Base-by-base conservation (phyloP, 2,329 filamentous ascomycete species). In the Dendrostoma leiphaemia region DNA sequence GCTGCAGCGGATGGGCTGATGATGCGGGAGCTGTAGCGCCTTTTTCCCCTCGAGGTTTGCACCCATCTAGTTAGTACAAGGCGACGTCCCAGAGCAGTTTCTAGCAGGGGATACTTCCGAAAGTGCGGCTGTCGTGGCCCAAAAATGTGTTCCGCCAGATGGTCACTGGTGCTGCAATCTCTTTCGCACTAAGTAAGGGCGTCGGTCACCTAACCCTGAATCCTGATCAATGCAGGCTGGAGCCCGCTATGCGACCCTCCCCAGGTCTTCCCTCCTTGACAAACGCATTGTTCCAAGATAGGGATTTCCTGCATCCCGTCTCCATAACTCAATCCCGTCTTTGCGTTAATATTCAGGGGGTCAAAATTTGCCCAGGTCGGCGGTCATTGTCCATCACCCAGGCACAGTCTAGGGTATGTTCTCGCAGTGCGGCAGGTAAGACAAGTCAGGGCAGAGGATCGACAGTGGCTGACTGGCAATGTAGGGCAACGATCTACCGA, bases 401-500 rank as follows among this genome's bases (percentile, higher is more conserved):
- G n/a, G n/a, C n/a, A n/a, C n/a, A n/a, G n/a, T n/a, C n/a, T n/a
- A 45, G 41, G 3, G 41, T 6, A 19, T 26, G 12, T 29, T 21
- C 40, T 21, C 21, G 3, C 12, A 12, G 21, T 24, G 12, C 12
- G 21, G 26, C 23, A 41, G 21, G 13, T 12, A n/a, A n/a, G 38
- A n/a, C 13, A 9, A 17, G 21, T 15, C 38, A n/a, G 37, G 37
- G 37, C 37, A 24, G 13, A 40, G 2, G 6, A 6, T 5, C 13
- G 8, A 24, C 21, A 13, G 26, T n/a, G 21, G 38, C 19, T 15
- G 38, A 26, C 21, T 3, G 21, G 38, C 38, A 15, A 17, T 15
- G 41, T 24, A 45, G 26, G 41, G n/a, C n/a, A 45, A 45, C 19
- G 41, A 45, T 45, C 26, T 45, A 19, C 41, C 41, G 41, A 29